Percentiles rank a stretch among this genome's conserved stretches.
Evolutionary conservation across 768 basidiomycete genomes (phyloP).

Genomic region (Kwoniella dejecticola): DNA sequence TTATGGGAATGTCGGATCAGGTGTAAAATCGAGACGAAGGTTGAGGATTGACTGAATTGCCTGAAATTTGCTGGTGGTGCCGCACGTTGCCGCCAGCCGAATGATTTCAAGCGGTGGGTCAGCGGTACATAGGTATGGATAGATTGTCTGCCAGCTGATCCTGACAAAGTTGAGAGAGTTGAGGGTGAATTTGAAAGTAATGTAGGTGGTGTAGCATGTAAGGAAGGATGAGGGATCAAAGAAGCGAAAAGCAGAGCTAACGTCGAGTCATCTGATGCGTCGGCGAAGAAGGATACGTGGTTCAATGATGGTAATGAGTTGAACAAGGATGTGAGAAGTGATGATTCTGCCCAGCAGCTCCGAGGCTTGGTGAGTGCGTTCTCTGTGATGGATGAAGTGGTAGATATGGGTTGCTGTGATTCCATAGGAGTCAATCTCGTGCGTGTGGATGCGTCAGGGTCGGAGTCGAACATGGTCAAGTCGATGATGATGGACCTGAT

Average conservation of each 20-base stretch:
- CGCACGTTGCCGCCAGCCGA: conserved; percentile 53
- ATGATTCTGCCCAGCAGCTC: conserved; percentile 47
- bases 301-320: conserved; percentile 43
- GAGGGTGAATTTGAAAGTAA: conserved; percentile 22
- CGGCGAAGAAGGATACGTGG: conserved; percentile 53
- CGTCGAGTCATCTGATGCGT: conserved; percentile 51
- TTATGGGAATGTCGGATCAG: conserved; percentile 44
- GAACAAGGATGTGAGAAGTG: conserved; percentile 39
- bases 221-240: conserved; percentile 42
- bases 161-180: conserved; percentile 19
- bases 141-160: background rate
- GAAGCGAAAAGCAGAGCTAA: conserved; percentile 42
- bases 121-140: conserved; percentile 26
- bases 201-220: conserved; percentile 35
- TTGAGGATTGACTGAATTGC: conserved; percentile 42
- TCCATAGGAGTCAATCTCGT: conserved; percentile 9
- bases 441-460: conserved; percentile 22
- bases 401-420: conserved; percentile 7
- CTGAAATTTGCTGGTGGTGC: conserved; percentile 40
- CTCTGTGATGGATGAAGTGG: background rate
- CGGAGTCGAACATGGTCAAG: conserved; percentile 51
- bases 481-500: conserved; percentile 53
- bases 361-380: conserved; percentile 14
- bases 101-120: conserved; percentile 36
- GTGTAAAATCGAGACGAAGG: conserved; percentile 48